phyloP scores from a whole-genome alignment of 352 stramenopile genomes.

The Globisporangium paroecandrum region DNA sequence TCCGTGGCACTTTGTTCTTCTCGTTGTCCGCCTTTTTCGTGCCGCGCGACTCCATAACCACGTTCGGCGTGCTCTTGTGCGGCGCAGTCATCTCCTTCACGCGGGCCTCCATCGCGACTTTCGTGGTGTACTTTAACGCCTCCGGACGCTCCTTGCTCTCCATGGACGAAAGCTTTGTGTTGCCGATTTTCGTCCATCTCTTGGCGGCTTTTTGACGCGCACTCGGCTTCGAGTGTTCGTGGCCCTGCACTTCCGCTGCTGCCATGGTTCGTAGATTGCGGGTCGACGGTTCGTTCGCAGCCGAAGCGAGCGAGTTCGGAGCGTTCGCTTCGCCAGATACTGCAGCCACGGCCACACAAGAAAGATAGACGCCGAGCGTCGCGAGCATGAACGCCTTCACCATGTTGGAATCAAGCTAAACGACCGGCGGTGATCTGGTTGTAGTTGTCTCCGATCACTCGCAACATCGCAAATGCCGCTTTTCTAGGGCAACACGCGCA shows the following conservation, averaged over 20 bases:
- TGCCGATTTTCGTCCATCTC: not conserved
- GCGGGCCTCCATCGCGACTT: slow-evolving; percentile 3
- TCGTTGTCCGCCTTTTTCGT: not conserved
- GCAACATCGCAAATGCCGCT: slow-evolving; percentile 2
- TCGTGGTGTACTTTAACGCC: not conserved
- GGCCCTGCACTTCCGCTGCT: not conserved
- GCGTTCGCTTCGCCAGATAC: not conserved
- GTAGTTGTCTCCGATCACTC: not conserved
- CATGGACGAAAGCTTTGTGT: not conserved
- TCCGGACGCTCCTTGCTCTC: not conserved
- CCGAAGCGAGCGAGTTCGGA: not conserved
- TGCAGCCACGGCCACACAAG: not conserved
- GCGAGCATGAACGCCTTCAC: slow-evolving; percentile 4
- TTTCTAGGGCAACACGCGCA: not conserved
- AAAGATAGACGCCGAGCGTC: slow-evolving; percentile 5
- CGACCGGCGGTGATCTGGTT: not conserved
- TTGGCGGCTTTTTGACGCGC: not conserved
- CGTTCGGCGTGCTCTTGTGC: not conserved
- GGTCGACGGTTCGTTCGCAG: not conserved
- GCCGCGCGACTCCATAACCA: slow-evolving; percentile 9
- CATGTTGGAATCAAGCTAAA: not conserved
- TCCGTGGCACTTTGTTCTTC: not conserved
- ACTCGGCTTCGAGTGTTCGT: not conserved
- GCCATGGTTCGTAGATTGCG: slow-evolving; percentile 1
- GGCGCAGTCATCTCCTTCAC: slow-evolving; percentile 6